Evolutionary conservation across 495 filamentous ascomycete genomes (phyloP), one percentile per base, ranked within the genome.

Genomic region (Podospora conica): DNA sequence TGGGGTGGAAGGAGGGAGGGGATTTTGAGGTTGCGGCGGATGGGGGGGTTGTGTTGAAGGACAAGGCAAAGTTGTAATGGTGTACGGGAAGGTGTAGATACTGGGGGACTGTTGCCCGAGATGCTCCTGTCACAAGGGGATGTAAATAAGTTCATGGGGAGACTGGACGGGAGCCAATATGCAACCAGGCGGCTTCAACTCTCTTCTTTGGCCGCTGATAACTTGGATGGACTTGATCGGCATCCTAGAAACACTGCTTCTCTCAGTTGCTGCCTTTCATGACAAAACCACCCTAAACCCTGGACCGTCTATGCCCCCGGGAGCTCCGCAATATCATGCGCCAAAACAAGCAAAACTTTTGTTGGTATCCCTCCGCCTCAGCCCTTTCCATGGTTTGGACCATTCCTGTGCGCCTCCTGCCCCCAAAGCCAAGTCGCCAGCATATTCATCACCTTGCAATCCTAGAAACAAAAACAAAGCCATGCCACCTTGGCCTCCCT

Each of bases 1-100:
- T 89, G 70, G 91, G 91, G 12, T 95, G 91, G 90, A 82, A 81
- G 61, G 82, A 81, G 67, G 92, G 89, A 0, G 80, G 80, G 58
- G 84, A 96, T 20, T 96, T 88, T 75, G 79, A 82, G 5, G 73
- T 90, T n/a, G n/a, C n/a, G n/a, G 75, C 83, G 62, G 79, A 86
- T 53, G 87, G 87, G 15, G 88, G 83, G 5, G 69, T 90, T 70
- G 78, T 82, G 12, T 69, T 85, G 65, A 81, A 79, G 54, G 73
- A 74, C 12, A 77, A 75, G 62, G 72, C 81, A n/a, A 88, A 82
- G 73, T 69, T 88, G 66, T 88, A 76, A 74, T 20, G 40, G 25
- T 29, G 3, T 10, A 6, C 3, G 25, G 6, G 25, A 27, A 6
- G 25, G 6, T 27, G 25, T 27, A 27, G n/a, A n/a, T 27, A 27